phyloP scores from a whole-genome alignment of 1,139 yeast genomes.

The Candida pseudoviswanathii region DNA sequence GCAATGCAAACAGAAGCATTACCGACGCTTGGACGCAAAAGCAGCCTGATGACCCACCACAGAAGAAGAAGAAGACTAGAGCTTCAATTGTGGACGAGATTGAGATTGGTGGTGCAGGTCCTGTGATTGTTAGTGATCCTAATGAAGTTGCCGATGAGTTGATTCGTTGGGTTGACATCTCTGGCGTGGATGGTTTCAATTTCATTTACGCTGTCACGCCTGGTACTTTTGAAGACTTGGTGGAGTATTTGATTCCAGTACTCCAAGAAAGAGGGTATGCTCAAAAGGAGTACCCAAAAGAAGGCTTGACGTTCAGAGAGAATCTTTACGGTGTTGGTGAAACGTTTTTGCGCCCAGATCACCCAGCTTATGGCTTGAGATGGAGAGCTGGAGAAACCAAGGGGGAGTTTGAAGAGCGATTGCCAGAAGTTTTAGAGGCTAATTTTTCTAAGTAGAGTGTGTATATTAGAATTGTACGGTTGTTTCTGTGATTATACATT shows the following conservation, averaged over 20 bases:
- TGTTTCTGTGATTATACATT: background rate
- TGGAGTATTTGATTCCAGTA: constrained; percentile 26
- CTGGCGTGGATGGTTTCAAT: constrained; percentile 30
- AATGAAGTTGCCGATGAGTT: constrained; percentile 26
- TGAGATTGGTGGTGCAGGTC: constrained; percentile 26
- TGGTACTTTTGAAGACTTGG: constrained; percentile 28
- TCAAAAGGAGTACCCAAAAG: constrained; percentile 30
- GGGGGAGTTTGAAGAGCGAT: constrained; percentile 33
- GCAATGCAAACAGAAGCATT: constrained; percentile 28
- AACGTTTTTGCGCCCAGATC: constrained; percentile 23
- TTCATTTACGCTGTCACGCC: constrained; percentile 29
- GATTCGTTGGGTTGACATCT: constrained; percentile 26
- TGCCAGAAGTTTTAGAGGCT: constrained; percentile 18
- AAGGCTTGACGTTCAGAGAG: constrained; percentile 25
- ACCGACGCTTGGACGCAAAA: constrained; percentile 29
- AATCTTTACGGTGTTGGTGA: constrained; percentile 25
- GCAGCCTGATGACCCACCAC: constrained; percentile 26
- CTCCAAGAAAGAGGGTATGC: constrained; percentile 27
- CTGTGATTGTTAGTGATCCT: constrained; percentile 24
- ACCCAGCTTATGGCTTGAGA: constrained; percentile 40
- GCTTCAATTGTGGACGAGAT: constrained; percentile 24
- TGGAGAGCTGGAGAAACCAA: constrained; percentile 38
- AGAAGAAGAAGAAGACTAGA: constrained; percentile 25
- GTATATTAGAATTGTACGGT: background rate
- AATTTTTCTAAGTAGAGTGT: constrained; percentile 7